phyloP scores from a whole-genome alignment of 495 filamentous ascomycete genomes.

The Symbiotaphrina buchneri region DNA sequence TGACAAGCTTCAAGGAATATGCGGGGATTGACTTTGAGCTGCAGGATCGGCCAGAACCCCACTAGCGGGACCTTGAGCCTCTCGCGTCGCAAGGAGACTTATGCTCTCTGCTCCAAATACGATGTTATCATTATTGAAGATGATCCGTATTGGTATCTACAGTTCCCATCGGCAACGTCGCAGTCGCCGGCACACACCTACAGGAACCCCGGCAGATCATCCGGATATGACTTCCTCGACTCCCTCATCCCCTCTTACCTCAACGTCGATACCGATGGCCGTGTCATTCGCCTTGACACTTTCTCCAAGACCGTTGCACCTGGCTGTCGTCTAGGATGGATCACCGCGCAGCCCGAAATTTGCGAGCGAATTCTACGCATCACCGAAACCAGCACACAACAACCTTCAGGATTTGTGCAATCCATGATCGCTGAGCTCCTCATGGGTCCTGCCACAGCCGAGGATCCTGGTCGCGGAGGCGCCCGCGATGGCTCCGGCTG shows the following conservation, averaged over 20 bases:
- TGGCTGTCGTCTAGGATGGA: conserved; percentile 21
- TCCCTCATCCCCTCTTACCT: conserved; percentile 60
- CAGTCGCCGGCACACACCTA: conserved; percentile 7
- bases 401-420: conserved; percentile 79
- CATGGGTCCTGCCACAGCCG: conserved; percentile 33
- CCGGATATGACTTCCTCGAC: conserved; percentile 59
- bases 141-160: conserved; percentile 91
- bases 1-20: background rate
- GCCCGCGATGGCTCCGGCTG: conserved; percentile 30
- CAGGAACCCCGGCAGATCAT: conserved; percentile 27
- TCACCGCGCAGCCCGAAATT: conserved; percentile 39
- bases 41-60: conserved; percentile 76
- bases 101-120: conserved; percentile 57
- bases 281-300: conserved; percentile 40
- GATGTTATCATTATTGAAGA: conserved; percentile 90
- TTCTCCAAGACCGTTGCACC: conserved; percentile 22
- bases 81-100: conserved; percentile 52
- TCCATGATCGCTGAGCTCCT: conserved; percentile 55
- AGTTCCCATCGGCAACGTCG: conserved; percentile 43
- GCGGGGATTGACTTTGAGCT: no score
- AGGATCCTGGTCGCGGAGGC: conserved; percentile 15
- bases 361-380: conserved; percentile 52
- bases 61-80: conserved; percentile 53
- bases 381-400: conserved; percentile 52
- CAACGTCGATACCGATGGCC: conserved; percentile 55